A percentile compares a stretch with the other conserved stretches of the same genome.
Conservation (phyloP, 2,329 filamentous ascomycete genomes). For the Nigrospora oryzae region DNA sequence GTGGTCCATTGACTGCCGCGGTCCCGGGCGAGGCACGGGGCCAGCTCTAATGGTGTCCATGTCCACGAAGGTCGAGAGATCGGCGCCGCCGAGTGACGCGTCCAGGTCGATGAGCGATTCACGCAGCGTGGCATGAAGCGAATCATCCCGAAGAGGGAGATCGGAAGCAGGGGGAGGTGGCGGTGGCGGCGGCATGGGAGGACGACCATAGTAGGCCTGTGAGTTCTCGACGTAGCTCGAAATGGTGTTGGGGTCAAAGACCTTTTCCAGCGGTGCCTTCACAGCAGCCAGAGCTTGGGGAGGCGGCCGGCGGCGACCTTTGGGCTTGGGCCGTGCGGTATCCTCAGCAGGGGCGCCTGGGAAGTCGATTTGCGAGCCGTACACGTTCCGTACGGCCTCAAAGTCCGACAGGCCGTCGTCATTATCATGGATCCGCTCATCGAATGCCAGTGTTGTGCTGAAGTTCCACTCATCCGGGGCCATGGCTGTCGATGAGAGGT, state of each 20-base stretch:
- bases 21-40: constrained; percentile 15
- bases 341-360: constrained; percentile 36
- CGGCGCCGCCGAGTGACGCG: constrained; percentile 46
- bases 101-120: constrained; percentile 60
- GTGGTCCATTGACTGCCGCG: constrained; percentile 39
- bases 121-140: constrained; percentile 40
- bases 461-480: constrained; percentile 60
- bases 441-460: constrained; percentile 57
- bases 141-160: constrained; percentile 50
- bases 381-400: constrained; percentile 52
- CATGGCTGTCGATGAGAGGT: constrained; percentile 33
- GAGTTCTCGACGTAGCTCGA: constrained; percentile 59
- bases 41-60: constrained; percentile 51
- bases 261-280: constrained; percentile 52
- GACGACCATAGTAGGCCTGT: constrained; percentile 47
- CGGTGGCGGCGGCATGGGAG: constrained; percentile 26
- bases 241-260: constrained; percentile 59
- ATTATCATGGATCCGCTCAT: constrained; percentile 44
- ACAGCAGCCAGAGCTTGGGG: constrained; percentile 49
- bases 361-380: constrained; percentile 50
- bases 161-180: constrained; percentile 33
- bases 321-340: constrained; percentile 42
- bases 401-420: constrained; percentile 33
- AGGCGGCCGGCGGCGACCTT: constrained; percentile 44
- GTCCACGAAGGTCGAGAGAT: constrained; percentile 50